Conservation (phyloP, 176 grass and related monocot genomes). For the Musa acuminata region DNA sequence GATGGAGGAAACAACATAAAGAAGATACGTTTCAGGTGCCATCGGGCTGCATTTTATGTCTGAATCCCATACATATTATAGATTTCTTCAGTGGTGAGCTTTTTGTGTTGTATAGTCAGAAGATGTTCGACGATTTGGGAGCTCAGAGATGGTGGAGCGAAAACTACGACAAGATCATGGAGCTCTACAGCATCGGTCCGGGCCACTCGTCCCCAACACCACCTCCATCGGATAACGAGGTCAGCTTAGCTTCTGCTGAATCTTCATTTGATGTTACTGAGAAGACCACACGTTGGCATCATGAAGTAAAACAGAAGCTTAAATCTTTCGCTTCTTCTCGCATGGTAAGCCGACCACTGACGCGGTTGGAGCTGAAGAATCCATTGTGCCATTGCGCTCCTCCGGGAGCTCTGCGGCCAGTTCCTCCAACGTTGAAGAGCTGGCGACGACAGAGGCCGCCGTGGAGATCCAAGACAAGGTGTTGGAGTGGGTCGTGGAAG, state of each 20-base stretch:
- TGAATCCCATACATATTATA: neutral
- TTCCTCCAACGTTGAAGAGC: neutral
- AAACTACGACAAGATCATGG: slow-evolving; percentile 19
- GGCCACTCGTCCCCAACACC: neutral
- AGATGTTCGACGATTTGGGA: slow-evolving; percentile 11
- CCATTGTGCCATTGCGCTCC: neutral
- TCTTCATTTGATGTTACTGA: neutral
- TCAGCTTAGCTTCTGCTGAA: neutral
- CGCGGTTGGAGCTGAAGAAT: neutral
- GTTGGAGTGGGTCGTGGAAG: slow-evolving; percentile 33
- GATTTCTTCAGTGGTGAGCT: neutral
- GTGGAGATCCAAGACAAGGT: neutral
- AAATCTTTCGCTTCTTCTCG: neutral
- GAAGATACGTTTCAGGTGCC: slow-evolving; percentile 16
- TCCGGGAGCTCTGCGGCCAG: neutral
- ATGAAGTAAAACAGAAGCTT: too few species aligned
- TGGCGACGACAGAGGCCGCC: neutral
- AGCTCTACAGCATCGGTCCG: slow-evolving; percentile 6
- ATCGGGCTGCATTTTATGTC: neutral
- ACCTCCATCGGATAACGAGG: neutral
- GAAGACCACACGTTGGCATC: too few species aligned
- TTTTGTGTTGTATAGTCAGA: neutral
- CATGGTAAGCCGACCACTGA: neutral
- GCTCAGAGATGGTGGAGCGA: slow-evolving; percentile 25
- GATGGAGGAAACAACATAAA: slow-evolving; percentile 9